phyloP scores from a whole-genome alignment of 352 stramenopile genomes.

The Phytophthora pistaciae region DNA sequence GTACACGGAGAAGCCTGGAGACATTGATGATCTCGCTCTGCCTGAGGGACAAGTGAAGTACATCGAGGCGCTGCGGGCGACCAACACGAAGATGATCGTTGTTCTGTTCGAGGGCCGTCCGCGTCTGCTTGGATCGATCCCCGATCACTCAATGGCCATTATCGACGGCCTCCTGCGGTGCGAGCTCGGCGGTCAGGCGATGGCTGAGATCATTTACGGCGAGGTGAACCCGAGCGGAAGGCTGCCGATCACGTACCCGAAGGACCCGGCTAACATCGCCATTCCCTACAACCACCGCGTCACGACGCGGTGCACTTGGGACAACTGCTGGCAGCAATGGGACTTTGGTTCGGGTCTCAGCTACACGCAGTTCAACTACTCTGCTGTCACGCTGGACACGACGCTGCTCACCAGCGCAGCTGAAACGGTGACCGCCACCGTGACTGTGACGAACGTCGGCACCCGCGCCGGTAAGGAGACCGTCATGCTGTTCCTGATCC shows the following conservation, averaged over 20 bases:
- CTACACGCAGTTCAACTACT: constrained; percentile 75
- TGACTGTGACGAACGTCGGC: constrained; percentile 81
- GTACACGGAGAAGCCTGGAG: constrained; percentile 87
- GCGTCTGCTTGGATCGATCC: constrained; percentile 69
- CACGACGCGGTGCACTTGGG: constrained; percentile 52
- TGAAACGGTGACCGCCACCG: constrained; percentile 24
- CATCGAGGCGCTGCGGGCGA: constrained; percentile 64
- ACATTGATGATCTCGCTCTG: constrained; percentile 79
- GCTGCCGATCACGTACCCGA: constrained; percentile 85
- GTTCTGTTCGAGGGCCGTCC: constrained; percentile 85
- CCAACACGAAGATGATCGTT: constrained; percentile 79
- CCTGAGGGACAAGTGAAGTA: constrained; percentile 76
- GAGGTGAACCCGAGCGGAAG: constrained; percentile 79
- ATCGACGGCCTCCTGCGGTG: constrained; percentile 79
- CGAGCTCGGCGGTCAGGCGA: constrained; percentile 76
- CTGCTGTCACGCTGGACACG: constrained; percentile 43
- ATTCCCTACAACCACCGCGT: constrained; percentile 80
- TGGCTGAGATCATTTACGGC: constrained; percentile 87
- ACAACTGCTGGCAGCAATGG: constrained; percentile 64
- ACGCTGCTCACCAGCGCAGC: constrained; percentile 39
- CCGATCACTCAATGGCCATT: constrained; percentile 62
- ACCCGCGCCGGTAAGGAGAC: constrained; percentile 66
- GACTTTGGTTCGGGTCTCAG: constrained; percentile 68
- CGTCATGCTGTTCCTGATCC: constrained; percentile 78
- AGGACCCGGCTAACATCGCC: constrained; percentile 57